Percentiles rank a stretch among this genome's conserved stretches.
phyloP scores from a whole-genome alignment of 202 grass and related monocot genomes.

The Zizania palustris region DNA sequence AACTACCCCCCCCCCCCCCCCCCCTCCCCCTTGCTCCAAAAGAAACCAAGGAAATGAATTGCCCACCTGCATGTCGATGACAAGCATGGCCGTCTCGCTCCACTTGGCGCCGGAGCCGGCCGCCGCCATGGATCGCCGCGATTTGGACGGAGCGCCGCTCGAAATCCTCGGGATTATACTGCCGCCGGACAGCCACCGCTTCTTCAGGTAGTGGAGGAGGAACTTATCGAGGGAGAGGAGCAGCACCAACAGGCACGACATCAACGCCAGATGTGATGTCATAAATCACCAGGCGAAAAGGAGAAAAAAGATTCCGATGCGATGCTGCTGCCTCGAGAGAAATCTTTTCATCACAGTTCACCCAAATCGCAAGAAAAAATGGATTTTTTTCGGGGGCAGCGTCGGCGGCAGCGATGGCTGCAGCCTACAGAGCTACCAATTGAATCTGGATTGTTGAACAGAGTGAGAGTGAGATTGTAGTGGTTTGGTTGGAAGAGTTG shows the following conservation, averaged over 20 bases:
- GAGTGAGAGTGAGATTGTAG: constrained; percentile 23
- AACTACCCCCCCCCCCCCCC: not conserved
- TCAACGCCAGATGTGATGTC: constrained; percentile 64
- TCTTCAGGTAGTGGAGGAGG: constrained; percentile 67
- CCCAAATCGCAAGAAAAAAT: not conserved
- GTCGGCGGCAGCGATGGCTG: not conserved
- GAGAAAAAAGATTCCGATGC: not conserved
- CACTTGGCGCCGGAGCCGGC: constrained; percentile 40
- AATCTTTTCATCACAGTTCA: not conserved
- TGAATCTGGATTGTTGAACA: not conserved
- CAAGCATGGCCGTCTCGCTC: constrained; percentile 82
- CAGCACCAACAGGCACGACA: constrained; percentile 64
- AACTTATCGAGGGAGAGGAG: constrained; percentile 69
- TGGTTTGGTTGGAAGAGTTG: constrained; percentile 42
- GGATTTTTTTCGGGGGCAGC: not conserved
- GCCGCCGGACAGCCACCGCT: constrained; percentile 43
- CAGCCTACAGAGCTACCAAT: too few species aligned
- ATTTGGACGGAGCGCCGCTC: not conserved
- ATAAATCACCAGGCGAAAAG: constrained; percentile 46
- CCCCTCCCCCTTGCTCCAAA: too few species aligned
- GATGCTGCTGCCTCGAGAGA: not conserved
- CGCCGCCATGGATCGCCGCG: constrained; percentile 41
- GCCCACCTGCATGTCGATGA: constrained; percentile 93
- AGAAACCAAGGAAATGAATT: not conserved
- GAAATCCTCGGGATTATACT: constrained; percentile 16